phyloP scores from a whole-genome alignment of 2,329 filamentous ascomycete species.

The Colletotrichum graminicola region DNA sequence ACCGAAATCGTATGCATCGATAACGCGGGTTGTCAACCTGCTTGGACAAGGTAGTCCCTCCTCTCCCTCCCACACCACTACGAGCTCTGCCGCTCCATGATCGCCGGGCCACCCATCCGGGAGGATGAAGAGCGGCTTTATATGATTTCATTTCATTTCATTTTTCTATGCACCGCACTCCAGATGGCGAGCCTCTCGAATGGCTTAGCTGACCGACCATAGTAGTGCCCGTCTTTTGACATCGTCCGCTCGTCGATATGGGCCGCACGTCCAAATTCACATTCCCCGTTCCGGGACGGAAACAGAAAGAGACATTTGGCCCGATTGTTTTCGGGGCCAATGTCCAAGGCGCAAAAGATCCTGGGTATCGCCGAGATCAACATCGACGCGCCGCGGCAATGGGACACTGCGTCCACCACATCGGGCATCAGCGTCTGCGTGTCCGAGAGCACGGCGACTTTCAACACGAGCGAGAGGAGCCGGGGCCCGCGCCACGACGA shows the following conservation, averaged over 20 bases:
- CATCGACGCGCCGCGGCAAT: conserved; percentile 54
- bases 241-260: conserved; percentile 48
- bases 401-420: conserved; percentile 59
- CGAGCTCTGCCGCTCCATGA: conserved; percentile 25
- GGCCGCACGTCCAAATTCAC: conserved; percentile 59
- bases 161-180: conserved; percentile 1
- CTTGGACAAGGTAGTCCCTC: conserved; percentile 42
- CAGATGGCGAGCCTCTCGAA: not conserved
- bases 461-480: conserved; percentile 47
- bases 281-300: conserved; percentile 62
- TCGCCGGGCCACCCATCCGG: conserved; percentile 18
- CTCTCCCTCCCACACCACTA: not conserved
- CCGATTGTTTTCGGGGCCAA: conserved; percentile 51
- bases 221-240: conserved; percentile 25
- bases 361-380: conserved; percentile 61
- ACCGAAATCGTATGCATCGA: conserved; percentile 38
- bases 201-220: conserved; percentile 26
- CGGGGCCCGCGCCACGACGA: conserved; percentile 27
- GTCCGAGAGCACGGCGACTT: conserved; percentile 55
- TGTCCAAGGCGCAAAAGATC: conserved; percentile 66
- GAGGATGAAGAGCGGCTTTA: not conserved
- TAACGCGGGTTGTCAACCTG: conserved; percentile 33
- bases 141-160: not conserved
- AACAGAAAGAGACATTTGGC: conserved; percentile 53
- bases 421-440: conserved; percentile 59